Conservation (phyloP, 352 stramenopile species). For the Phytophthora aleatoria region DNA sequence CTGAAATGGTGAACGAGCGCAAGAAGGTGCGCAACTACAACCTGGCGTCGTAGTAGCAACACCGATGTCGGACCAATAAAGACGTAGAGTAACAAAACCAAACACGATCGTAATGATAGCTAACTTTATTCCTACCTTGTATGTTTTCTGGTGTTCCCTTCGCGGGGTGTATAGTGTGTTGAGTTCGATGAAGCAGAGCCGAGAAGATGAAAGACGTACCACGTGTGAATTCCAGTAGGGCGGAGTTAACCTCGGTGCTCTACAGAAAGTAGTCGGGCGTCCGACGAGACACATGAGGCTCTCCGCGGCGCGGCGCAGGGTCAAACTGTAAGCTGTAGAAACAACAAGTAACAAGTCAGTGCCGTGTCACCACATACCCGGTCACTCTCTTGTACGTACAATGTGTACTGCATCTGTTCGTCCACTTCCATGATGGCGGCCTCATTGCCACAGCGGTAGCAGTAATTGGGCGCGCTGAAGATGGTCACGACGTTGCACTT, state of each 20-base stretch:
- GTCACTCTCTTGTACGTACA: conserved; percentile 61
- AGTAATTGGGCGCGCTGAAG: conserved; percentile 99
- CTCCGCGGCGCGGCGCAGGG: conserved; percentile 91
- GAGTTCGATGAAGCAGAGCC: conserved; percentile 15
- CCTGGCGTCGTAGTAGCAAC: conserved; percentile 36
- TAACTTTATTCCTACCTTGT: conserved; percentile 46
- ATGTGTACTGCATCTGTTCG: conserved; percentile 95
- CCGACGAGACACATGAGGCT: conserved; percentile 92
- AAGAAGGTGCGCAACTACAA: conserved; percentile 87
- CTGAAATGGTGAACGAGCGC: conserved; percentile 76
- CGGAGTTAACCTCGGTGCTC: conserved; percentile 15
- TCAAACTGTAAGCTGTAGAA: conserved; percentile 93
- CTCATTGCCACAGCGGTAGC: conserved; percentile 98
- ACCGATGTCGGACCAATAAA: background rate
- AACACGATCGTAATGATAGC: conserved; percentile 22
- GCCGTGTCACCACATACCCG: background rate
- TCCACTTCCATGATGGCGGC: conserved; percentile 98
- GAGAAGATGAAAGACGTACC: conserved; percentile 32
- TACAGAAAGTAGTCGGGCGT: conserved; percentile 97
- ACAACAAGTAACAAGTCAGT: conserved; percentile 24
- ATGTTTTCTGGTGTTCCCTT: conserved; percentile 21
- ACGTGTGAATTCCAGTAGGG: conserved; percentile 15
- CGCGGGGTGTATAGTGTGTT: conserved; percentile 19
- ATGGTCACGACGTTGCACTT: conserved; percentile 98
- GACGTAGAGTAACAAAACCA: conserved; percentile 7